These are phyloP conservation scores for Naegleria gruberi DNA, from an alignment of 208 protist genomes.

Conservation along the genomic window DNA sequence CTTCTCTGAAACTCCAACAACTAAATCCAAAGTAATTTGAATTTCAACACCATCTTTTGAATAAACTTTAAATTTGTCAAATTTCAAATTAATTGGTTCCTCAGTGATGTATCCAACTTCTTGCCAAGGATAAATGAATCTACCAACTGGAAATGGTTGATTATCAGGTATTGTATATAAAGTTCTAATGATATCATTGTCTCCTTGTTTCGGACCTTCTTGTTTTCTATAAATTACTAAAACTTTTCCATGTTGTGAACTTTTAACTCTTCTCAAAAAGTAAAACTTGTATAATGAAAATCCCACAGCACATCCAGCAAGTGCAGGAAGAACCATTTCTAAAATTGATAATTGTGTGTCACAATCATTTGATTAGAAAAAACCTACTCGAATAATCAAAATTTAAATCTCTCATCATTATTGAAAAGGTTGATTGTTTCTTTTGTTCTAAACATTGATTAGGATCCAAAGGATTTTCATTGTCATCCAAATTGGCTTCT, in stretches of 20 bases:
- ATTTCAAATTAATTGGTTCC: not conserved
- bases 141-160: not conserved
- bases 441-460: not conserved
- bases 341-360: not conserved
- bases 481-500: not conserved
- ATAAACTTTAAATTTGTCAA: not conserved
- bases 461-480: not conserved
- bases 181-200: not conserved
- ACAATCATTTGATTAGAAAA: not conserved
- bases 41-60: not conserved
- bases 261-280: not conserved
- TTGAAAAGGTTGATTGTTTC: not conserved
- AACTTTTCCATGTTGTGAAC: not conserved
- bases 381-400: not conserved
- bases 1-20: not conserved
- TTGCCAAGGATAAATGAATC: conserved; percentile 3
- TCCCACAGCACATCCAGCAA: not conserved
- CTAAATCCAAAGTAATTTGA: not conserved
- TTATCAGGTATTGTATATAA: conserved; percentile 1
- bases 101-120: not conserved
- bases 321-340: not conserved
- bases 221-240: not conserved
- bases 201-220: not conserved
- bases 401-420: not conserved
- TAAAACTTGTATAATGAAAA: conserved; percentile 5